These are phyloP conservation scores for Aurantiochytrium sp. DNA, from an alignment of 108 stramenopile genomes.

Conservation along the genomic window DNA sequence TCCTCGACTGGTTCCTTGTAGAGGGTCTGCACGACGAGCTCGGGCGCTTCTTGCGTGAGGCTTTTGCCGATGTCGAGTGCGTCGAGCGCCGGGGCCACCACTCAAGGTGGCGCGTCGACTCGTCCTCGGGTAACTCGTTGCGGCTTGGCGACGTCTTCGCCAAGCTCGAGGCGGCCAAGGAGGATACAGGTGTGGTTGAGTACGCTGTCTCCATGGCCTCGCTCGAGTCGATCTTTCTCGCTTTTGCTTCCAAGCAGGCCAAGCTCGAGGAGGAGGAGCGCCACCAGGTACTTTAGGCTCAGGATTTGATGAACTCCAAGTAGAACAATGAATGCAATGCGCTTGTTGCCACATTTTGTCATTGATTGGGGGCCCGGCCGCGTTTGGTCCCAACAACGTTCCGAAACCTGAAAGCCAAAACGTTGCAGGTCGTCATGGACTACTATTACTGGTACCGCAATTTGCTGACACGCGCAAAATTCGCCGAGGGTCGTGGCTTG, in stretches of 20 bases:
- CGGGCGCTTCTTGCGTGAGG: neutral
- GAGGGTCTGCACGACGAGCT: neutral
- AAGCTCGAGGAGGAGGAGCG: neutral
- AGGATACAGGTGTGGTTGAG: neutral
- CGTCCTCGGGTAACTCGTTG: neutral
- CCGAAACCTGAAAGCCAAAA: no score
- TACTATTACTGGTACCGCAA: no score
- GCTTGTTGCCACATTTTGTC: no score
- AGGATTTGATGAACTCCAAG: no score
- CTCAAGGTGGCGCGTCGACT: neutral
- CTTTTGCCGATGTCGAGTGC: neutral
- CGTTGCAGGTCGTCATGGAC: no score
- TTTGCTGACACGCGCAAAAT: no score
- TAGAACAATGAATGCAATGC: no score
- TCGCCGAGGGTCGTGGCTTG: no score
- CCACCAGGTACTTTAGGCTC: no score
- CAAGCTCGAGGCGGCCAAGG: constrained; percentile 37
- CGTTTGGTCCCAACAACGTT: no score
- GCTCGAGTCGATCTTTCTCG: constrained; percentile 42
- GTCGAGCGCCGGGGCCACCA: neutral
- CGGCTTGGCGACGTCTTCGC: constrained; percentile 33
- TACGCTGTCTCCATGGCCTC: constrained; percentile 37
- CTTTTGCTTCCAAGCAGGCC: constrained; percentile 19
- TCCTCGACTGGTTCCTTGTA: neutral
- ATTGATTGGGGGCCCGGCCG: no score